phyloP scores from a whole-genome alignment of 257 asterid species.

The Plantago elongata region DNA sequence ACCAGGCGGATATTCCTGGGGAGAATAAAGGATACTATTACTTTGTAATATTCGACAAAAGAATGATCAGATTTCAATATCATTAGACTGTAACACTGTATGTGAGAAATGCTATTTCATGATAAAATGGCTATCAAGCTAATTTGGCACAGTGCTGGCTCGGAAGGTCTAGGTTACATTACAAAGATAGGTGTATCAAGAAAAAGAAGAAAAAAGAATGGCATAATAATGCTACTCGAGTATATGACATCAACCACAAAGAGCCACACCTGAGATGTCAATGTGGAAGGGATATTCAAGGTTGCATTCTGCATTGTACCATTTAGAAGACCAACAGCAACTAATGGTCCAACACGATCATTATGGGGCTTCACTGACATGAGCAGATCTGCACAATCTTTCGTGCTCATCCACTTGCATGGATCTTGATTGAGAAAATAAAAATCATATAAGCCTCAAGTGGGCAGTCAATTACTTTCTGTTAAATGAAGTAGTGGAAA shows the following conservation, averaged over 20 bases:
- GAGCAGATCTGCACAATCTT: constrained; percentile 52
- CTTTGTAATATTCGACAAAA: neutral
- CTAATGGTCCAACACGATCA: constrained; percentile 76
- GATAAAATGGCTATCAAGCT: too few species aligned
- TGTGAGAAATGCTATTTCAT: too few species aligned
- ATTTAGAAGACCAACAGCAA: constrained; percentile 61
- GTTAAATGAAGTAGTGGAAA: neutral
- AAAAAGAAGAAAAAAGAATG: too few species aligned
- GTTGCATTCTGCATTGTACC: constrained; percentile 32
- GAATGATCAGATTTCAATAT: too few species aligned
- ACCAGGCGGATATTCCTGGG: constrained; percentile 90
- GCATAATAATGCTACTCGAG: neutral
- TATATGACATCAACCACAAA: constrained; percentile 2
- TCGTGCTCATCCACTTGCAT: constrained; percentile 69
- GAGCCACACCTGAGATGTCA: constrained; percentile 61
- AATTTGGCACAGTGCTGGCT: too few species aligned
- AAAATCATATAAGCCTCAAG: constrained; percentile 17
- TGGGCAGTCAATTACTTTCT: neutral
- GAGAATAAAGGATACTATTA: constrained; percentile 13
- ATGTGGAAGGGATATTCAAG: constrained; percentile 46
- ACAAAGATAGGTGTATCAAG: too few species aligned
- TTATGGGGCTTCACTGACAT: constrained; percentile 47
- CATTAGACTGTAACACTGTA: too few species aligned
- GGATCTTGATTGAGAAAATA: constrained; percentile 34
- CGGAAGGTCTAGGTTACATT: too few species aligned